These are phyloP conservation scores for Vitis riparia DNA, from an alignment of 164 flowering plant genomes.

Conservation along the genomic window DNA sequence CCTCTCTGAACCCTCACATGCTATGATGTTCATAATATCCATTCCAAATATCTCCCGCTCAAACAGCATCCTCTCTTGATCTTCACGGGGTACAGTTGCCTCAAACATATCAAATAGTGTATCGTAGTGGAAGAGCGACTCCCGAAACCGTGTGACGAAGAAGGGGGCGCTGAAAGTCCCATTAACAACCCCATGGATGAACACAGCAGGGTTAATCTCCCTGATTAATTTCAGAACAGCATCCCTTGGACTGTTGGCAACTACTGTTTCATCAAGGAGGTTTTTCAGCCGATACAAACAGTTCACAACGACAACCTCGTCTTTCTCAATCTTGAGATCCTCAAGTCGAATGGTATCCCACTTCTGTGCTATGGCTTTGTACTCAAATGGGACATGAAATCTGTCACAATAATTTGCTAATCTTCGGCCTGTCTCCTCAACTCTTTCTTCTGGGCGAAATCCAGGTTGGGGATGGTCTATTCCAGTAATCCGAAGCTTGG, in stretches of 20 bases:
- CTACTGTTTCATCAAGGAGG: slow-evolving; percentile 23
- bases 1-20: slow-evolving; percentile 17
- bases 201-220: slow-evolving; percentile 11
- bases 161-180: slow-evolving; percentile 14
- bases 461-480: slow-evolving; percentile 41
- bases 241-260: slow-evolving; percentile 11
- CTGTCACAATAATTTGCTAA: slow-evolving; percentile 24
- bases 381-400: slow-evolving; percentile 34
- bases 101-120: slow-evolving; percentile 20
- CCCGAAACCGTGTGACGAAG: slow-evolving; percentile 14
- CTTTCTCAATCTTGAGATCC: slow-evolving; percentile 27
- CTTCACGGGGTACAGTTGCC: slow-evolving; percentile 2
- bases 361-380: slow-evolving; percentile 28
- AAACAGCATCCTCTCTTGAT: slow-evolving; percentile 8
- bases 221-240: slow-evolving; percentile 13
- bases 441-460: slow-evolving; percentile 34
- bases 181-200: slow-evolving; percentile 18
- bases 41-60: slow-evolving; percentile 13
- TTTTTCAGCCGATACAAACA: slow-evolving; percentile 20
- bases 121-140: slow-evolving; percentile 15
- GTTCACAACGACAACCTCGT: slow-evolving; percentile 28
- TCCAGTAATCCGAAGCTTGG: slow-evolving; percentile 36
- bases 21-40: slow-evolving; percentile 10
- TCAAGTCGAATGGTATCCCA: slow-evolving; percentile 37
- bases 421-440: slow-evolving; percentile 32